Percentiles rank a stretch among this genome's conserved stretches.
Evolutionary conservation across 164 flowering plant species (phyloP).

Genomic region (Echeveria elegans): DNA sequence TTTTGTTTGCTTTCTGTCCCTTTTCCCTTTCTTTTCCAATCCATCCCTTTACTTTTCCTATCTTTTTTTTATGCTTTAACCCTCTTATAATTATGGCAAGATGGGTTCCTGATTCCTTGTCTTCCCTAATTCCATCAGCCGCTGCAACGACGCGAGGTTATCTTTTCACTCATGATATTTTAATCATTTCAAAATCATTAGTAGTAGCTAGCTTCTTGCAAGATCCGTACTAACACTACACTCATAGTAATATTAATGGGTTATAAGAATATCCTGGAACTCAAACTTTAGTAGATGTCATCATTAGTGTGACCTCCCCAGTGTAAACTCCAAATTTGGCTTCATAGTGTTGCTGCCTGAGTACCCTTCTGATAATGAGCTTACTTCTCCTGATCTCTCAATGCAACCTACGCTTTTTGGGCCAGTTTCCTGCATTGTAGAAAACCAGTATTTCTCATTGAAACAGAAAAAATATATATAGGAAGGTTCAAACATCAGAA

Average conservation of each 20-base stretch:
- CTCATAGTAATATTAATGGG: neutral
- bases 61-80: neutral
- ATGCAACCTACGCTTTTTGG: neutral
- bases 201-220: neutral
- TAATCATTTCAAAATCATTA: slow-evolving; percentile 1
- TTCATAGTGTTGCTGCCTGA: neutral
- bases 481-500: neutral
- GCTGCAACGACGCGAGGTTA: neutral
- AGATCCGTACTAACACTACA: neutral
- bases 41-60: neutral
- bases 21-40: neutral
- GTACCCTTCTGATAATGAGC: slow-evolving; percentile 7
- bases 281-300: neutral
- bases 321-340: slow-evolving; percentile 4
- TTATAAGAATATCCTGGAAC: neutral
- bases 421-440: neutral
- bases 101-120: neutral
- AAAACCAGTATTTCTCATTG: neutral
- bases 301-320: slow-evolving; percentile 7
- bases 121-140: neutral
- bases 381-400: slow-evolving; percentile 5
- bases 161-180: neutral
- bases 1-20: neutral
- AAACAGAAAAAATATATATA: neutral
- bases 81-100: neutral